phyloP scores from a whole-genome alignment of 1,139 yeast genomes.

The Hansenula sp. region DNA sequence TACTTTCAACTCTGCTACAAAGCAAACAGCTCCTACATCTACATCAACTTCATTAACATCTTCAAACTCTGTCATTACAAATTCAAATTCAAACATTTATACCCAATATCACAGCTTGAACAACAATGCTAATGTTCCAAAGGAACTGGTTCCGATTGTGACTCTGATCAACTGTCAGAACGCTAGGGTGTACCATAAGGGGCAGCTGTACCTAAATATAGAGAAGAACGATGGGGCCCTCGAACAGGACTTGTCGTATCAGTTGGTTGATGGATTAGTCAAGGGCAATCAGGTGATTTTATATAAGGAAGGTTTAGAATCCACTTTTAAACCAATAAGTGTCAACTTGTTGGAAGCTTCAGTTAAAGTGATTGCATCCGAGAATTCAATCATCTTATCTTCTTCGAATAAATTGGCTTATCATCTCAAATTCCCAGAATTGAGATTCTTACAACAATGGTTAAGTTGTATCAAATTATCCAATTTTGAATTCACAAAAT shows the following conservation, averaged over 20 bases:
- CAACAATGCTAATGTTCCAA: constrained; percentile 7
- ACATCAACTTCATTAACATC: constrained; percentile 3
- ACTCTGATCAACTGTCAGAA: constrained; percentile 50
- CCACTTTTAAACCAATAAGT: constrained; percentile 50
- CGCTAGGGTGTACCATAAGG: constrained; percentile 37
- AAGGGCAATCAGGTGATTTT: constrained; percentile 11
- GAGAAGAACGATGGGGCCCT: constrained; percentile 7
- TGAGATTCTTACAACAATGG: constrained; percentile 46
- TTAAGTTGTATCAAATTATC: constrained; percentile 66
- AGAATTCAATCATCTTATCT: constrained; percentile 69
- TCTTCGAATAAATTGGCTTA: constrained; percentile 66
- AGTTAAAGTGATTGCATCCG: constrained; percentile 53
- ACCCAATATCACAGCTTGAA: constrained; percentile 9
- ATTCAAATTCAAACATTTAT: constrained; percentile 3
- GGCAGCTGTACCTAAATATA: constrained; percentile 8
- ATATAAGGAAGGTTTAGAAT: constrained; percentile 2
- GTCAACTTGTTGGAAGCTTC: constrained; percentile 73
- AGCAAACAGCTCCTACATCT: neutral
- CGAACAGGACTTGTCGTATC: constrained; percentile 10
- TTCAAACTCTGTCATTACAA: neutral
- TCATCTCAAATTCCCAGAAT: constrained; percentile 57
- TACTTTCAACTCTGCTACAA: neutral
- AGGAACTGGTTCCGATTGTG: constrained; percentile 48
- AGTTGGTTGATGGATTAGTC: constrained; percentile 9
- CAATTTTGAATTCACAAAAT: constrained; percentile 58